A percentile compares a stretch with the other conserved stretches of the same genome.
Conservation (phyloP, 73 alveolate genomes). For the Effrenium voratum region DNA sequence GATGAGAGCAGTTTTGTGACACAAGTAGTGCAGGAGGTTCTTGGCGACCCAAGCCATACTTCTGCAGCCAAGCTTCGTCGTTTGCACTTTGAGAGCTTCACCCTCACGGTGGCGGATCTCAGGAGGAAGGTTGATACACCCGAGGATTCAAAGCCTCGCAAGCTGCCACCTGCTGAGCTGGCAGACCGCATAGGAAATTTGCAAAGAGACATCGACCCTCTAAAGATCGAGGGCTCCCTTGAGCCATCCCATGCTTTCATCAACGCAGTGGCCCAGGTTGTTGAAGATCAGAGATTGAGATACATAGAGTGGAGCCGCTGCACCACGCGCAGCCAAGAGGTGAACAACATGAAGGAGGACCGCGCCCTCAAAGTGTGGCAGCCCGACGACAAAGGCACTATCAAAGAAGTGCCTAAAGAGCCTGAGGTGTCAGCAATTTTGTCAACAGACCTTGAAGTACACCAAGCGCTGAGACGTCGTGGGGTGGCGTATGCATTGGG, state of each 20-base stretch:
- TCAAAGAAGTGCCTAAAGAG: neutral
- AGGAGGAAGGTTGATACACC: neutral
- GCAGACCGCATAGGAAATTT: neutral
- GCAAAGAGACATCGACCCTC: neutral
- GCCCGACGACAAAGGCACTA: neutral
- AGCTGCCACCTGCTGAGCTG: neutral
- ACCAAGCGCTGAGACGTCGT: neutral
- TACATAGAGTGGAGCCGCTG: constrained; percentile 11
- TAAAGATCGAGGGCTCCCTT: neutral
- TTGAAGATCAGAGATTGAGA: neutral
- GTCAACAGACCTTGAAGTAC: neutral
- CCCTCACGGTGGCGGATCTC: neutral
- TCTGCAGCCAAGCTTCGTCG: neutral
- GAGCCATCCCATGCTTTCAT: neutral
- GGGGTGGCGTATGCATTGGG: constrained; percentile 27
- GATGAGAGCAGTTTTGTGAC: neutral
- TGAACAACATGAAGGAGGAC: neutral
- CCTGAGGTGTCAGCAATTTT: neutral
- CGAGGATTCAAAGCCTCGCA: neutral
- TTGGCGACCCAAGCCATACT: neutral
- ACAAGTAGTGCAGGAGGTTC: neutral
- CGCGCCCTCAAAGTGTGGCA: neutral
- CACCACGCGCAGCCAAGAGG: neutral
- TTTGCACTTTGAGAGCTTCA: neutral
- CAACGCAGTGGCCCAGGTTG: neutral